phyloP scores from a whole-genome alignment of 805 yeast species.

The Maudiozyma serrabonitensis region DNA sequence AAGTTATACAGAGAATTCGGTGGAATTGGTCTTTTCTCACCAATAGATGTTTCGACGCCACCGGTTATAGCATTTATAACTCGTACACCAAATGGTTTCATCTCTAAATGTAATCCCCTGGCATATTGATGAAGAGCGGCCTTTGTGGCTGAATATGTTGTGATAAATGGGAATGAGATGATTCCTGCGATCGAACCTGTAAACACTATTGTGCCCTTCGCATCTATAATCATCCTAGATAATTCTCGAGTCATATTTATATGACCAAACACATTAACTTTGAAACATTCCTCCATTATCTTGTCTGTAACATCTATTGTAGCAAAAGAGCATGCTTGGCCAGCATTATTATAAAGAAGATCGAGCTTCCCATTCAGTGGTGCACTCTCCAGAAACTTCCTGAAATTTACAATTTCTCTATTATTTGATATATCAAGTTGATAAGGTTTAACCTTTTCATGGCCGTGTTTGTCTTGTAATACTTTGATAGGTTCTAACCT shows the following conservation, averaged over 20 bases:
- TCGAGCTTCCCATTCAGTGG: constrained; percentile 43
- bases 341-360: constrained; percentile 64
- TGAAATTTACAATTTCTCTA: constrained; percentile 38
- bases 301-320: constrained; percentile 56
- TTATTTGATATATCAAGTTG: constrained; percentile 47
- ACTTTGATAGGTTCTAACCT: constrained; percentile 49
- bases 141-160: constrained; percentile 55
- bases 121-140: constrained; percentile 71
- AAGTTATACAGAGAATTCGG: constrained; percentile 40
- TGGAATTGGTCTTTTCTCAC: constrained; percentile 51
- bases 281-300: constrained; percentile 39
- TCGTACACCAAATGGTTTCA: constrained; percentile 60
- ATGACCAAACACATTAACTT: constrained; percentile 63
- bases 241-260: constrained; percentile 53
- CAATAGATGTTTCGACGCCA: constrained; percentile 61
- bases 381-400: constrained; percentile 31
- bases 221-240: constrained; percentile 42
- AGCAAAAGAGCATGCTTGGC: constrained; percentile 63
- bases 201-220: constrained; percentile 58
- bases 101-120: constrained; percentile 47
- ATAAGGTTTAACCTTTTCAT: constrained; percentile 35
- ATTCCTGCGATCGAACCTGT: constrained; percentile 66
- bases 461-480: constrained; percentile 23
- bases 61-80: constrained; percentile 67
- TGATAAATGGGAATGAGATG: constrained; percentile 57